Evolutionary conservation across 768 basidiomycete genomes (phyloP).

Genomic region (Naganishia vaughanmartiniae): DNA sequence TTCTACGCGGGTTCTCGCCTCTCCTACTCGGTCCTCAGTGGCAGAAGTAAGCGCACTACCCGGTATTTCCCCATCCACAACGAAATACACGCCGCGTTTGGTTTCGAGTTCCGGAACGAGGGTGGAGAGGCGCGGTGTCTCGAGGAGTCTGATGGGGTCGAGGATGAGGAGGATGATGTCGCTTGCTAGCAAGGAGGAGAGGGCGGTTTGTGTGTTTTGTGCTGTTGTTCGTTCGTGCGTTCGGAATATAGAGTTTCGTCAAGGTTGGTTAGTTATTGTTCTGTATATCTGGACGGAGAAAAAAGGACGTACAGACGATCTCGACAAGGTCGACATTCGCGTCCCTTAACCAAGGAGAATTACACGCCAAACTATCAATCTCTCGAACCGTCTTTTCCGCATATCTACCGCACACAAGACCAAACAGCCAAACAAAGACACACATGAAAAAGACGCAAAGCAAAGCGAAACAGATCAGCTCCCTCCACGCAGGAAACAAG

Average conservation of each 20-base stretch:
- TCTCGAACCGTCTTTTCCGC: conserved; percentile 9
- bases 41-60: background rate
- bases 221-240: too few relatives aligned
- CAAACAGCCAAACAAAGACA: too few relatives aligned
- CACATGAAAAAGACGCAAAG: too few relatives aligned
- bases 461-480: too few relatives aligned
- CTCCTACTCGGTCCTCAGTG: background rate
- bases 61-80: conserved; percentile 39
- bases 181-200: conserved; percentile 33
- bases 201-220: conserved; percentile 25
- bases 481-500: too few relatives aligned
- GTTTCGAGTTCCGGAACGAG: conserved; percentile 29
- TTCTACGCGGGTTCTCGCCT: background rate
- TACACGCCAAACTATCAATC: background rate
- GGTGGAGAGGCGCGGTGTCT: conserved; percentile 24
- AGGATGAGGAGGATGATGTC: conserved; percentile 40
- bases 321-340: conserved; percentile 38
- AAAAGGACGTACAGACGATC: conserved; percentile 33
- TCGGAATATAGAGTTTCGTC: too few relatives aligned
- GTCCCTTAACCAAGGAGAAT: conserved; percentile 40
- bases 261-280: too few relatives aligned
- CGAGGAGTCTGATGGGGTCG: conserved; percentile 43
- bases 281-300: too few relatives aligned
- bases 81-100: conserved; percentile 31
- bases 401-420: background rate